These are phyloP conservation scores for Tolypocladium ophioglossoides DNA, from an alignment of 2,329 filamentous ascomycete genomes.

Conservation along the genomic window DNA sequence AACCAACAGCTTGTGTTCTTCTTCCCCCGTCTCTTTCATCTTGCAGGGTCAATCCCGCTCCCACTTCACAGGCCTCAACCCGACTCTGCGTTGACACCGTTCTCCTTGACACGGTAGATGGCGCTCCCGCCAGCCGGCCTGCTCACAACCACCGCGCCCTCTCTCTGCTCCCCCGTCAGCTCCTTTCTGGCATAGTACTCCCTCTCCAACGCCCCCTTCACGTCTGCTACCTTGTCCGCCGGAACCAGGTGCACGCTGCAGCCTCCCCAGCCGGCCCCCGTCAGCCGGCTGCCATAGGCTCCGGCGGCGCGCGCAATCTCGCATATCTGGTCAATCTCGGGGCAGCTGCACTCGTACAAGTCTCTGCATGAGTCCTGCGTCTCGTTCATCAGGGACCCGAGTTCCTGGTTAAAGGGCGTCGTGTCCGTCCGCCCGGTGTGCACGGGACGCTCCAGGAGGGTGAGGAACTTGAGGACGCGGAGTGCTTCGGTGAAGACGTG, in stretches of 20 bases:
- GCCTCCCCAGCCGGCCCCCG: constrained; percentile 93
- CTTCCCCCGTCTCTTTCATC: background rate
- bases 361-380: constrained; percentile 83
- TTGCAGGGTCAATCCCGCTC: background rate
- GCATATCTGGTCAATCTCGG: constrained; percentile 86
- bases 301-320: constrained; percentile 67
- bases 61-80: background rate
- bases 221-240: constrained; percentile 65
- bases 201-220: constrained; percentile 65
- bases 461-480: constrained; percentile 75
- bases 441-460: constrained; percentile 52
- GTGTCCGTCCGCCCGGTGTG: constrained; percentile 38
- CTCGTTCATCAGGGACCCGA: constrained; percentile 78
- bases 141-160: constrained; percentile 77
- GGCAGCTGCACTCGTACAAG: constrained; percentile 82
- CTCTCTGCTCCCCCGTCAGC: constrained; percentile 59
- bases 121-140: constrained; percentile 69
- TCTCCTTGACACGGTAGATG: constrained; percentile 31
- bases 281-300: constrained; percentile 74
- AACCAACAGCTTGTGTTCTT: background rate
- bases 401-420: constrained; percentile 49
- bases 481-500: constrained; percentile 88
- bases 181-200: constrained; percentile 70
- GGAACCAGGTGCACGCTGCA: constrained; percentile 92
- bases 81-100: constrained; percentile 6